These are phyloP conservation scores for Neurospora sp. DNA, from an alignment of 495 filamentous ascomycete species.

Conservation along the genomic window DNA sequence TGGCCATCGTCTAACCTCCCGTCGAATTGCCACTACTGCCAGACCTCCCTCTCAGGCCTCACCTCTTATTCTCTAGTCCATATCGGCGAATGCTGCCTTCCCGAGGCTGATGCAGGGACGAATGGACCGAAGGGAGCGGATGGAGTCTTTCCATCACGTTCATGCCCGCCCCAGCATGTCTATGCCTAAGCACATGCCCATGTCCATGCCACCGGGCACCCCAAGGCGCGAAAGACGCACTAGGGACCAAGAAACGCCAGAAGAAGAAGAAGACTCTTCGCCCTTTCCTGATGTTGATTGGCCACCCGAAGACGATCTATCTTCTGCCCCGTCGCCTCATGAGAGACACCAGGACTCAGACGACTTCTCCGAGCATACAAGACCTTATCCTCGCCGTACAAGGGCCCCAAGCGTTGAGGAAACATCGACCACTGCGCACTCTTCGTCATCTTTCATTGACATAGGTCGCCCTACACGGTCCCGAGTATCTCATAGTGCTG, in stretches of 20 bases:
- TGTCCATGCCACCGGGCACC: slow-evolving; percentile 1
- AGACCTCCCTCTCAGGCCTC: not conserved
- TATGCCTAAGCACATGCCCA: not conserved
- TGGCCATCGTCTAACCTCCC: slow-evolving; percentile 14
- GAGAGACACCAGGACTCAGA: slow-evolving; percentile 9
- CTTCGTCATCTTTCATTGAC: not conserved
- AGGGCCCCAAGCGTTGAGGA: not conserved
- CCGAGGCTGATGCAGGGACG: slow-evolving; percentile 31
- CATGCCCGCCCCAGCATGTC: not conserved
- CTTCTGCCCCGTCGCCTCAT: slow-evolving; percentile 33
- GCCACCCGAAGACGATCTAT: slow-evolving; percentile 23
- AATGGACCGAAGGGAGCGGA: slow-evolving; percentile 21
- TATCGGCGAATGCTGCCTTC: slow-evolving; percentile 2
- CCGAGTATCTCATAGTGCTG: not conserved
- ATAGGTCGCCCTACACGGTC: not conserved
- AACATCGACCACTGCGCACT: not conserved
- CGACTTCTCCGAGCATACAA: not conserved
- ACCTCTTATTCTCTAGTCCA: not conserved
- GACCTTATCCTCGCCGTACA: not conserved
- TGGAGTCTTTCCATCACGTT: not conserved
- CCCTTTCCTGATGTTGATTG: slow-evolving; percentile 31
- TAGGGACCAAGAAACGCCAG: slow-evolving; percentile 22
- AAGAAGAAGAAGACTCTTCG: slow-evolving; percentile 26
- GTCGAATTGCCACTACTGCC: slow-evolving; percentile 7
- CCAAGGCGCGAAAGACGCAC: slow-evolving; percentile 19